Evolutionary conservation across 2,329 filamentous ascomycete genomes (phyloP).

Genomic region (Stenocarpella maydis): DNA sequence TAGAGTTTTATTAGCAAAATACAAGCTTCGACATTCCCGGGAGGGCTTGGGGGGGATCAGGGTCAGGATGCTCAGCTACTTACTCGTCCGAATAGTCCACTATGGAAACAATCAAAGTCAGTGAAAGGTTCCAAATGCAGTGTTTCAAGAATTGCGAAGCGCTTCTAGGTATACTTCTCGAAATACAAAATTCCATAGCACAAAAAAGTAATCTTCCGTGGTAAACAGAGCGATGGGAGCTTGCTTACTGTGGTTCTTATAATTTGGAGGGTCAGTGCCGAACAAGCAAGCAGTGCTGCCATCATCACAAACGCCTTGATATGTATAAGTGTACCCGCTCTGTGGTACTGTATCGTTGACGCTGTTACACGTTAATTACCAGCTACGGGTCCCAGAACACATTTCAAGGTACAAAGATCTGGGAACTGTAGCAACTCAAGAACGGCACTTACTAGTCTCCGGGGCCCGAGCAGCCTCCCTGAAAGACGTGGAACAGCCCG

Average conservation of each 20-base stretch:
- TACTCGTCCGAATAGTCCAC: conserved; percentile 21
- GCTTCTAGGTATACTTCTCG: no score
- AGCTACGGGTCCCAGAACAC: no score
- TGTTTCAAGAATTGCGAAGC: not conserved
- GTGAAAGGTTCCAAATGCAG: not conserved
- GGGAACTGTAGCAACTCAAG: no score
- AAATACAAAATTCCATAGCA: no score
- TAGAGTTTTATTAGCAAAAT: not conserved
- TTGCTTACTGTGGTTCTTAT: conserved; percentile 10
- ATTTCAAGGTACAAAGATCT: no score
- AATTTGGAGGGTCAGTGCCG: not conserved
- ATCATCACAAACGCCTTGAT: not conserved
- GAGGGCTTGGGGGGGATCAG: no score
- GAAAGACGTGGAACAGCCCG: conserved; percentile 54
- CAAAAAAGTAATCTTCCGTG: not conserved
- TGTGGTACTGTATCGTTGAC: conserved; percentile 44
- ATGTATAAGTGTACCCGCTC: not conserved
- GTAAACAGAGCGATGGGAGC: not conserved
- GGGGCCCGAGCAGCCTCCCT: conserved; percentile 48
- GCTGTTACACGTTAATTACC: no score
- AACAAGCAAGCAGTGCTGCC: not conserved
- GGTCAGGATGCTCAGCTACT: not conserved
- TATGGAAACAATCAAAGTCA: not conserved
- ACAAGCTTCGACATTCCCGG: not conserved
- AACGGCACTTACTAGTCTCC: conserved; percentile 44